Evolutionary conservation across 2,329 filamentous ascomycete genomes (phyloP).

Genomic region (Achaetomium macrosporum): DNA sequence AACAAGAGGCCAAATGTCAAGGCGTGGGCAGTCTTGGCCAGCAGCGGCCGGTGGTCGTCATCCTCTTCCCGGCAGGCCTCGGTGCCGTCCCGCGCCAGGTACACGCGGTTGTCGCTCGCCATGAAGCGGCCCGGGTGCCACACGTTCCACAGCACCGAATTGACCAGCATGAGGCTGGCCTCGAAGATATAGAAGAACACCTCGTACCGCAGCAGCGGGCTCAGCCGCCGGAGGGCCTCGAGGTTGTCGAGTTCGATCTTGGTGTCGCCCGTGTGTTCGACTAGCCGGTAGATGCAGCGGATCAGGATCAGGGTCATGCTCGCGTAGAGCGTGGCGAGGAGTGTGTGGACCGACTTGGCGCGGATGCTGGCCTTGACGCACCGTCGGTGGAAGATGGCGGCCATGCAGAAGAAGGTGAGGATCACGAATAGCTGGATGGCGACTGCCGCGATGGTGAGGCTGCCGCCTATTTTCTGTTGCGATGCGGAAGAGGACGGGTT

Average conservation of each 20-base stretch:
- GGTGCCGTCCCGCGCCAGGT: conserved; percentile 34
- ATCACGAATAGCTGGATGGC: conserved; percentile 31
- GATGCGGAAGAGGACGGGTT: conserved; percentile 30
- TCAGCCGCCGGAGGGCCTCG: conserved; percentile 27
- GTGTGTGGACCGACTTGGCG: conserved; percentile 17
- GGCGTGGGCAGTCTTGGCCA: conserved; percentile 10
- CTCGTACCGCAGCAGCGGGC: conserved; percentile 37
- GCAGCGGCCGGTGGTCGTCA: conserved; percentile 6
- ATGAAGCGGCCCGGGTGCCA: conserved; percentile 36
- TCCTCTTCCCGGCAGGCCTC: conserved; percentile 3
- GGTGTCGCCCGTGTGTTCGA: conserved; percentile 42
- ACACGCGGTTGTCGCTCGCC: conserved; percentile 32
- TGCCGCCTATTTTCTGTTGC: conserved; percentile 32
- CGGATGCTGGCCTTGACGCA: conserved; percentile 23
- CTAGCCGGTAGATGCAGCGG: conserved; percentile 45
- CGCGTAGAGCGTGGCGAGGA: conserved; percentile 37
- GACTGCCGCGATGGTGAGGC: conserved; percentile 38
- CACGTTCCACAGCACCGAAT: conserved; percentile 35
- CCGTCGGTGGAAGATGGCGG: conserved; percentile 40
- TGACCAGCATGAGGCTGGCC: conserved; percentile 35
- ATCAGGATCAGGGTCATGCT: conserved; percentile 40
- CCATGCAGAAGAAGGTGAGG: conserved; percentile 38
- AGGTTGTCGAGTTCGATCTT: conserved; percentile 30
- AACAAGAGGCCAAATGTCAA: conserved; percentile 17
- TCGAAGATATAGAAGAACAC: conserved; percentile 44